Percentiles rank a stretch among this genome's conserved stretches.
Evolutionary conservation across 495 filamentous ascomycete genomes (phyloP).

Genomic region (Aspergillus ostianus): DNA sequence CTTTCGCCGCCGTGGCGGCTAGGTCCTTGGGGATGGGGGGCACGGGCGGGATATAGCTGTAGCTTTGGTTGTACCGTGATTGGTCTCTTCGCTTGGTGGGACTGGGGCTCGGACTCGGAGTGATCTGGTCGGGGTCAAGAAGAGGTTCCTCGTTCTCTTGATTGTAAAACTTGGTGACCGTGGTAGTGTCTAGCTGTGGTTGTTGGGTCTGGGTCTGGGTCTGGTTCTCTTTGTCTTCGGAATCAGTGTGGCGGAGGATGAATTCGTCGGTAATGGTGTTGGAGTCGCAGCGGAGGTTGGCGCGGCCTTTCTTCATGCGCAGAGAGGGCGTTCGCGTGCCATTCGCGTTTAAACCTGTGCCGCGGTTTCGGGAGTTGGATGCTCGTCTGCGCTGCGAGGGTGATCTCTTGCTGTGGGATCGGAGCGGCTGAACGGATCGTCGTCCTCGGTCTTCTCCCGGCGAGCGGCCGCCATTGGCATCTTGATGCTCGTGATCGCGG

Average conservation of each 20-base stretch:
- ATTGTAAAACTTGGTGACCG: not conserved
- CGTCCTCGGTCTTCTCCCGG: conserved; percentile 19
- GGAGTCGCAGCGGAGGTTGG: conserved; percentile 22
- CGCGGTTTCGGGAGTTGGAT: conserved; percentile 24
- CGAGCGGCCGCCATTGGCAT: conserved; percentile 9
- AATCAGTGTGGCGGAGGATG: not conserved
- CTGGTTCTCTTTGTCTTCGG: conserved; percentile 21
- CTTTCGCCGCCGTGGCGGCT: conserved; percentile 34
- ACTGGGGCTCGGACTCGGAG: conserved; percentile 13
- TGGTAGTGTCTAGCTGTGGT: not conserved
- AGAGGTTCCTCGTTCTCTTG: not conserved
- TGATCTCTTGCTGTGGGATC: conserved; percentile 14
- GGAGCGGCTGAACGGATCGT: conserved; percentile 16
- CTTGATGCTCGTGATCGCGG: conserved; percentile 1
- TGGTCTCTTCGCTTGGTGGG: conserved; percentile 23
- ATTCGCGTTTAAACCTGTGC: not conserved
- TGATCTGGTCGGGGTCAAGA: not conserved
- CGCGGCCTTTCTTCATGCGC: conserved; percentile 27
- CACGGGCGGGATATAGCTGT: conserved; percentile 41
- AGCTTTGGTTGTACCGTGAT: conserved; percentile 17
- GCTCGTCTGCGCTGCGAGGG: conserved; percentile 18
- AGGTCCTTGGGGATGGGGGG: conserved; percentile 44
- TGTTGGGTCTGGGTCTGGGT: not conserved
- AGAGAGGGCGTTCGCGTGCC: conserved; percentile 14
- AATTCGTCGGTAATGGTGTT: conserved; percentile 15